Base-by-base conservation (phyloP, 2,329 filamentous ascomycete species). In the Venturia pyrina region DNA sequence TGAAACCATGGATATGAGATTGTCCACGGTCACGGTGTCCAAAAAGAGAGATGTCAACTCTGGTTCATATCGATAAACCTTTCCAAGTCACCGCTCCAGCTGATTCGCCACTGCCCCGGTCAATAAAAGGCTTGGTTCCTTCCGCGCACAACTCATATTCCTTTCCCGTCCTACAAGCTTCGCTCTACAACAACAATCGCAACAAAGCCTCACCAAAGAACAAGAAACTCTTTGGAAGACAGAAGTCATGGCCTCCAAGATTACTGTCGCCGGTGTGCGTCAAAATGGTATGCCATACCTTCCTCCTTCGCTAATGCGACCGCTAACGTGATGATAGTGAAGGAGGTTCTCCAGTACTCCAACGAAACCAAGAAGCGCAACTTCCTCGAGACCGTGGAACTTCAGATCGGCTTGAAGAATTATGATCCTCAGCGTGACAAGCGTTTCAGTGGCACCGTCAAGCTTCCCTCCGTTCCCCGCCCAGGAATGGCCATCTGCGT, bases 371-470 rank as follows among this genome's bases (percentile, higher is more conserved):
- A 96, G 89, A 96, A 96, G 90, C 86, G 92, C 75, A 96, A 96
- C 87, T 97, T 96, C 85, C 86, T 96, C 79, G 91, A 59, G 32
- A 59, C 53, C 5, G 91, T 96, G 80, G 89, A 92, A 81, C 89
- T 81, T 71, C 79, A 82, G 74, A 78, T 78, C 72, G 77, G 77
- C 70, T 72, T 78, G 70, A 78, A 78, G 75, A 78, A 78, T 76
- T 78, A 78, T 73, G 77, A 99, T 80, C 93, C 95, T 78, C 86
- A 98, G 89, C 93, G 95, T 91, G 95, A 99, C 86, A 99, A 99
- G 93, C 93, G 93, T 96, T 99, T 99, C 93, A 96, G 91, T 67
- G 95, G 95, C 82, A 98, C 95, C 81, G 90, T 99, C 86, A 92
- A 89, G 84, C 90, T 98, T 76, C 93, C 93, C 73, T 85, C 87